Conservation (phyloP, 208 protist species). For the Trypanosoma brucei region DNA sequence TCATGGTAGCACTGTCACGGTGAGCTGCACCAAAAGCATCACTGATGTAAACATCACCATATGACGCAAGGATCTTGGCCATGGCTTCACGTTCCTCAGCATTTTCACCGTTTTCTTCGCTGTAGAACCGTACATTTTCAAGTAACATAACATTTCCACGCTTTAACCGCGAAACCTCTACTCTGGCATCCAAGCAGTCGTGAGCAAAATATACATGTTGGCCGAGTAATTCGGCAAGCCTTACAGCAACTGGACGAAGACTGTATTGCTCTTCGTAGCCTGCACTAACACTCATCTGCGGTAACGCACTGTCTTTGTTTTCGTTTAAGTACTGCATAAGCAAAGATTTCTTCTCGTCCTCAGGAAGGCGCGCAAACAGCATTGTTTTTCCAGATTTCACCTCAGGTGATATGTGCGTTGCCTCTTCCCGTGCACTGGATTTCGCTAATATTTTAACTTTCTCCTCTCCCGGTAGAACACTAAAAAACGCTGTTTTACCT, state of each 20-base stretch:
- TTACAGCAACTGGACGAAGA: constrained; percentile 89
- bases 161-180: constrained; percentile 43
- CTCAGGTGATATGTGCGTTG: constrained; percentile 25
- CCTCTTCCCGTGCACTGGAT: constrained; percentile 45
- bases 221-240: constrained; percentile 88
- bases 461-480: constrained; percentile 44
- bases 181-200: constrained; percentile 73
- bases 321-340: constrained; percentile 53
- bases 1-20: constrained; percentile 94
- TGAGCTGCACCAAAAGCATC: constrained; percentile 99
- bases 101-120: constrained; percentile 94
- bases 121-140: constrained; percentile 99
- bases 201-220: constrained; percentile 74
- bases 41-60: constrained; percentile 98
- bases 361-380: constrained; percentile 50
- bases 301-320: constrained; percentile 52
- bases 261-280: constrained; percentile 84
- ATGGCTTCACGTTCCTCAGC: constrained; percentile 74
- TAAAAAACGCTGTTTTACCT: constrained; percentile 75
- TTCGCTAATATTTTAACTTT: constrained; percentile 61
- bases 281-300: constrained; percentile 40
- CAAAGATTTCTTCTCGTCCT: constrained; percentile 66
- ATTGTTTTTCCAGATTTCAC: constrained; percentile 53
- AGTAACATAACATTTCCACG: constrained; percentile 95
- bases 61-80: constrained; percentile 84